Evolutionary conservation across 1,284 basidiomycete genomes (phyloP).

Genomic region (Violaceomyces palustris): DNA sequence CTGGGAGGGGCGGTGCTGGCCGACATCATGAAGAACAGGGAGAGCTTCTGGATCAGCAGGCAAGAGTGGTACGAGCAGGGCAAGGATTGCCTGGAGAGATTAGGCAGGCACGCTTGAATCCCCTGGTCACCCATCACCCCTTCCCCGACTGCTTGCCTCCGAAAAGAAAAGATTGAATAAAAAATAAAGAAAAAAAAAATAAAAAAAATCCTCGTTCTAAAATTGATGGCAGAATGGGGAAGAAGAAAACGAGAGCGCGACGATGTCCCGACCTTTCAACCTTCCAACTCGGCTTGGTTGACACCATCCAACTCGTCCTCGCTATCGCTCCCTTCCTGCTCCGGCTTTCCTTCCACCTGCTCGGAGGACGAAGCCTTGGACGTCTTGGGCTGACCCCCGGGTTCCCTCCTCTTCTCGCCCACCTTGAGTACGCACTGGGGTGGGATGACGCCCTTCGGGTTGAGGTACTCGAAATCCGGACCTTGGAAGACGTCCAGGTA

Average conservation of each 20-base stretch:
- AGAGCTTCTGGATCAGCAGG: constrained; percentile 71
- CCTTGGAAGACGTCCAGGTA: constrained; percentile 44
- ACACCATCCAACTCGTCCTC: constrained; percentile 51
- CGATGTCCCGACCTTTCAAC: no score
- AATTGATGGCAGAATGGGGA: no score
- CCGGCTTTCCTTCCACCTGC: constrained; percentile 55
- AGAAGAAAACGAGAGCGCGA: no score
- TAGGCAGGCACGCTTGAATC: constrained; percentile 47
- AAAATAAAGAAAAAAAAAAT: no score
- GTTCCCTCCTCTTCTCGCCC: constrained; percentile 62
- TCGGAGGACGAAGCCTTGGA: constrained; percentile 44
- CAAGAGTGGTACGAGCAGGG: constrained; percentile 52
- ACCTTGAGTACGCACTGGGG: constrained; percentile 54
- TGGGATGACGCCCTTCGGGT: constrained; percentile 54
- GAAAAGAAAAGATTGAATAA: no score
- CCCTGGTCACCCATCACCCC: no score
- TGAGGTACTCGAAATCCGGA: constrained; percentile 51
- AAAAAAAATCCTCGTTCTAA: no score
- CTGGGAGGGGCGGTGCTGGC: constrained; percentile 76
- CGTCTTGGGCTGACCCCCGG: constrained; percentile 62
- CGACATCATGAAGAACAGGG: constrained; percentile 93
- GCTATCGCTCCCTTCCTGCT: constrained; percentile 49
- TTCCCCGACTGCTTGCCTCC: no score
- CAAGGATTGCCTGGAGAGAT: constrained; percentile 39
- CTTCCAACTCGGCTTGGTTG: constrained; percentile 55